Evolutionary conservation across 768 basidiomycete species (phyloP), one percentile per base, ranked within the genome.

Genomic region (Ephemerocybe angulata): DNA sequence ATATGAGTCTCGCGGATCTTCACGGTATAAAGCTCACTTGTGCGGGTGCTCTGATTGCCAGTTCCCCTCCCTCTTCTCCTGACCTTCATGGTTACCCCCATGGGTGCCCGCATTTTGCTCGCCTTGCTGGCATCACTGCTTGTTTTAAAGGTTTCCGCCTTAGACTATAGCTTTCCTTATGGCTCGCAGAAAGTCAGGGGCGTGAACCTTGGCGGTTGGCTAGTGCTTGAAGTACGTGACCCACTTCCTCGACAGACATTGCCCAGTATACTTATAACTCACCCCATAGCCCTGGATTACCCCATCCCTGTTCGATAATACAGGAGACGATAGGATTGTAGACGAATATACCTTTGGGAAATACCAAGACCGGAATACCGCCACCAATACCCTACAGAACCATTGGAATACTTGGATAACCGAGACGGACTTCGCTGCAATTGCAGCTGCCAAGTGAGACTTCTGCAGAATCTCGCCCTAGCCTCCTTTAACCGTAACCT

Each of bases 371-470:
- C 60, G 65, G 13, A 58, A 67, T 29, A 79, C 72, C 0, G 90
- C 88, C 1, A 63, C 62, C n/a, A 60, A 63, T n/a, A 70, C 67
- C 17, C 75, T 92, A 21, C 72, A 77, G 57, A 72, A 77, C 44
- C 91, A 92, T 65, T 93, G 90, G 90, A 69, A 88, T 58, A 85
- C 85, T 0, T 94, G 84, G 83, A 92, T 98, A 60, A 90, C 86
- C 1, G 87, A 93, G 63, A 65, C 75, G 19, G 94, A 98, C 69
- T 90, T 95, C 64, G 69, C 70, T 29, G 80, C 75, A 43, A 92
- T 93, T 56, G 83, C 86, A 50, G 83, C 79, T 41, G 89, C 90
- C 5, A 88, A 88, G 88, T 88, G 66, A 22, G 70, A 69, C 55
- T 53, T 50, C 47, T 54, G 57, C 55, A 41, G 22, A 3, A 22